Evolutionary conservation across 2,329 filamentous ascomycete genomes (phyloP), one percentile per base, ranked within the genome.

Genomic region (Pyrenochaeta sp.): DNA sequence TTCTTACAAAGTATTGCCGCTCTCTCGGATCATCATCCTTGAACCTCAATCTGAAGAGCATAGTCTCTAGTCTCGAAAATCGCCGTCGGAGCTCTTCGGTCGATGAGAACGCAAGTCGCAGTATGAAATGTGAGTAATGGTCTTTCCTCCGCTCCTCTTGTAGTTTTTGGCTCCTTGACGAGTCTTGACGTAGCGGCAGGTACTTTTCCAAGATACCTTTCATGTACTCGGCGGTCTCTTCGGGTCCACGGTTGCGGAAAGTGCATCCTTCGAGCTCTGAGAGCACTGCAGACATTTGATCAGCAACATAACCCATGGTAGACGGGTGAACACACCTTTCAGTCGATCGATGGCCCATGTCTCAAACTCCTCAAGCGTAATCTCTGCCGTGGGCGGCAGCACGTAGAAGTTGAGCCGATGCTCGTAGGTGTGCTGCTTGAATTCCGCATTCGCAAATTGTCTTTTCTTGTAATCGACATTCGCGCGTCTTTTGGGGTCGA

Each of bases 51-150:
- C 87, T 84, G 72, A 99, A 99, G 1, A 99, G 80, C 81, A 89
- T 89, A 0, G 89, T 89, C 73, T 99, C 94, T 3, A 95, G 84
- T 23, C 92, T 84, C 3, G 86, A 82, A 65, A 97, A 99, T 17
- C 94, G 86, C 52, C 88, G 82, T 28, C 94, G 85, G 24, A 97
- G 78, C 63, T 99, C 94, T 66, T 96, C 91, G 0, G 93, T 96
- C 2, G 88, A 85, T 1, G 92, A 86, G 65, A 99, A 99, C 1
- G 94, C 94, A 29, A 99, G 83, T 0, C 94, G 86, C 5, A 99
- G 82, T 50, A 97, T 99, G 69, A 96, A 99, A 72, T 99, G 94
- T 42, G 89, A 94, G 74, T 97, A 99, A 73, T 99, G 94, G 61
- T 99, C 94, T 68, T 94, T 95, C 71, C 93, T 89, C 19, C 93